Percentiles rank a stretch among this genome's conserved stretches.
These are phyloP conservation scores for Teratosphaeria zuluensis DNA, from an alignment of 2,329 filamentous ascomycete genomes.

Conservation along the genomic window DNA sequence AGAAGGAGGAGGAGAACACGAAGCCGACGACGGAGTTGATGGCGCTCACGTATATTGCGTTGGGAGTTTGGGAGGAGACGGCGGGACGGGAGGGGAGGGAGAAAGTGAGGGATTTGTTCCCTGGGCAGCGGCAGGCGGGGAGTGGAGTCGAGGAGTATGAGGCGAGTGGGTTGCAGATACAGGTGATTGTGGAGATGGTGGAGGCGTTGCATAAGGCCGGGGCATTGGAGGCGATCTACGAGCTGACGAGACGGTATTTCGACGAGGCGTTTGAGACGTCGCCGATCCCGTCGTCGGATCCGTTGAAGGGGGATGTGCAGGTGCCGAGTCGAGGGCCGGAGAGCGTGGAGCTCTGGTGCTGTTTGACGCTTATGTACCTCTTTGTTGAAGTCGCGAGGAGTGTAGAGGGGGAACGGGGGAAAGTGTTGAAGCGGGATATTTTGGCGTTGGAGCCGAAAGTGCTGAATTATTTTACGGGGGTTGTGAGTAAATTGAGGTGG, in stretches of 20 bases:
- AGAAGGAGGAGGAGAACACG: slow-evolving; percentile 15
- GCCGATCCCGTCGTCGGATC: not conserved
- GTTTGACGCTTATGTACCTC: slow-evolving; percentile 40
- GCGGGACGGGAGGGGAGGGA: slow-evolving; percentile 29
- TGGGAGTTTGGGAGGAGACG: slow-evolving; percentile 43
- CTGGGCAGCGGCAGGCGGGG: slow-evolving; percentile 11
- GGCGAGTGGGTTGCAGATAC: slow-evolving; percentile 32
- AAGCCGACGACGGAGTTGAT: slow-evolving; percentile 23
- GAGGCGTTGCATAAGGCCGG: slow-evolving; percentile 31
- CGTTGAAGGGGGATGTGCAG: not conserved
- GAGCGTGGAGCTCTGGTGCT: slow-evolving; percentile 38
- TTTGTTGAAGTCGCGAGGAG: slow-evolving; percentile 37
- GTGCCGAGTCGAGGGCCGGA: slow-evolving; percentile 7
- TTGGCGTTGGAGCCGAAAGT: slow-evolving; percentile 47
- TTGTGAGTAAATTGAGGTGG: slow-evolving; percentile 46
- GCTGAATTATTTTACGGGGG: slow-evolving; percentile 60
- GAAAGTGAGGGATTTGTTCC: slow-evolving; percentile 17
- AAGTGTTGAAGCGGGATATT: slow-evolving; percentile 22
- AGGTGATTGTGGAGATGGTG: slow-evolving; percentile 37
- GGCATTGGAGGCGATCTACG: slow-evolving; percentile 32
- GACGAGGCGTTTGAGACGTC: slow-evolving; percentile 19
- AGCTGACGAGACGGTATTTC: slow-evolving; percentile 25
- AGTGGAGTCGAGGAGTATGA: slow-evolving; percentile 23
- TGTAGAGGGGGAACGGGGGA: slow-evolving; percentile 14
- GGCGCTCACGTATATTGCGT: slow-evolving; percentile 36